Evolutionary conservation across 2,329 filamentous ascomycete species (phyloP).

Genomic region (Fusarium nelsonii): DNA sequence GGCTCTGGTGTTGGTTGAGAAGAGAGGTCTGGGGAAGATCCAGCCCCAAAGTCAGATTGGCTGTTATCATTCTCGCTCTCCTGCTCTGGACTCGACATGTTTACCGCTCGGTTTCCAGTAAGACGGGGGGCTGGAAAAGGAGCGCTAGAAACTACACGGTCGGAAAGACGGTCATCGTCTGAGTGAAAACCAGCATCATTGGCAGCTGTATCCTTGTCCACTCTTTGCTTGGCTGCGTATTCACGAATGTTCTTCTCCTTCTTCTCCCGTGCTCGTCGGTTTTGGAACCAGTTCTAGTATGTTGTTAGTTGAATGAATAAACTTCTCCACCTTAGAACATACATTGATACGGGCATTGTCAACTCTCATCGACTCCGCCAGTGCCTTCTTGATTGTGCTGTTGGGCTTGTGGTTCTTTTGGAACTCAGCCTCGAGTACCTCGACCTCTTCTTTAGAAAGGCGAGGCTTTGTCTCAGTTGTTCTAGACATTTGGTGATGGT

Average conservation of each 20-base stretch:
- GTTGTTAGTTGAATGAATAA: constrained; percentile 49
- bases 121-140: constrained; percentile 53
- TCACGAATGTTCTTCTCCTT: constrained; percentile 68
- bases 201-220: constrained; percentile 52
- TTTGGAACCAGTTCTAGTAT: constrained; percentile 76
- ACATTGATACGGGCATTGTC: constrained; percentile 75
- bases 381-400: constrained; percentile 70
- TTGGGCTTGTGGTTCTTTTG: constrained; percentile 74
- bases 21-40: constrained; percentile 42
- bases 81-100: constrained; percentile 42
- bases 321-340: neutral
- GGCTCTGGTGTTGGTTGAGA: constrained; percentile 40
- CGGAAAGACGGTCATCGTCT: constrained; percentile 50
- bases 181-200: constrained; percentile 46
- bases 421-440: constrained; percentile 71
- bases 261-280: constrained; percentile 73
- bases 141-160: constrained; percentile 58
- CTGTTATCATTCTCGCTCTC: constrained; percentile 47
- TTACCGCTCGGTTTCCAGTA: constrained; percentile 18
- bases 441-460: constrained; percentile 70
- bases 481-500: constrained; percentile 56
- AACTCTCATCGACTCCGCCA: constrained; percentile 72
- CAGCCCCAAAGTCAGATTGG: constrained; percentile 45
- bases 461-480: constrained; percentile 64
- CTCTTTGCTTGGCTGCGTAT: constrained; percentile 55